Conservation (phyloP, 2,329 filamentous ascomycete genomes). For the Phaeomoniella chlamydospora region DNA sequence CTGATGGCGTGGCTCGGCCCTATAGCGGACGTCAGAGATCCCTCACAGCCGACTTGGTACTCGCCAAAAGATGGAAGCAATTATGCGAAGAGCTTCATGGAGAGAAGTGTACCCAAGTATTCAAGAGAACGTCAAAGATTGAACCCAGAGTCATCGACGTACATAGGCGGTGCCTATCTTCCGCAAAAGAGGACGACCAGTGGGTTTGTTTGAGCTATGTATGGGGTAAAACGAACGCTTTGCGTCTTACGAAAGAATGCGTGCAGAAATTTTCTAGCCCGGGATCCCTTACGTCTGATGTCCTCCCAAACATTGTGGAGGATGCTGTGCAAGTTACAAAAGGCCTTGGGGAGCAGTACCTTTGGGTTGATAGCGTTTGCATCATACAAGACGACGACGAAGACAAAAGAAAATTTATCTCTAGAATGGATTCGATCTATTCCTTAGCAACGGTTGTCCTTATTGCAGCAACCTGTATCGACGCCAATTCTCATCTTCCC, state of each 20-base stretch:
- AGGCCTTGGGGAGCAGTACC: slow-evolving; percentile 6
- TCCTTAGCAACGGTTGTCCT: slow-evolving; percentile 5
- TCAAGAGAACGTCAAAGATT: slow-evolving; percentile 1
- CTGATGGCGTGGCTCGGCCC: not conserved
- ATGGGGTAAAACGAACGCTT: slow-evolving; percentile 4
- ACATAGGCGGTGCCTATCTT: slow-evolving; percentile 2
- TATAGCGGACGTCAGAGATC: slow-evolving; percentile 2
- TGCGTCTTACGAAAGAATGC: slow-evolving; percentile 2
- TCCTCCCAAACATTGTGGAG: slow-evolving; percentile 3
- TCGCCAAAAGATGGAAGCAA: slow-evolving; percentile 4
- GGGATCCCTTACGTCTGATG: slow-evolving; percentile 2
- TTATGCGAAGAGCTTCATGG: slow-evolving; percentile 3
- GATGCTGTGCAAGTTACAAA: slow-evolving; percentile 5
- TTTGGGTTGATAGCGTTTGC: slow-evolving; percentile 11
- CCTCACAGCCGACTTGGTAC: slow-evolving; percentile 1
- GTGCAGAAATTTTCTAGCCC: slow-evolving; percentile 3
- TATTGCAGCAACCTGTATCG: slow-evolving; percentile 4
- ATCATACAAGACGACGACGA: slow-evolving; percentile 9
- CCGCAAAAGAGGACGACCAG: slow-evolving; percentile 1
- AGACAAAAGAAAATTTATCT: slow-evolving; percentile 7
- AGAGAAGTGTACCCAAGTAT: not conserved
- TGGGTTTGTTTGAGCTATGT: slow-evolving; percentile 6
- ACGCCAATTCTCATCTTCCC: slow-evolving; percentile 6
- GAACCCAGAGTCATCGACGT: slow-evolving; percentile 4
- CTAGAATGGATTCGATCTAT: slow-evolving; percentile 10